These are phyloP conservation scores for Escallonia herrerae DNA, from an alignment of 129 eudicot species.

Conservation along the genomic window DNA sequence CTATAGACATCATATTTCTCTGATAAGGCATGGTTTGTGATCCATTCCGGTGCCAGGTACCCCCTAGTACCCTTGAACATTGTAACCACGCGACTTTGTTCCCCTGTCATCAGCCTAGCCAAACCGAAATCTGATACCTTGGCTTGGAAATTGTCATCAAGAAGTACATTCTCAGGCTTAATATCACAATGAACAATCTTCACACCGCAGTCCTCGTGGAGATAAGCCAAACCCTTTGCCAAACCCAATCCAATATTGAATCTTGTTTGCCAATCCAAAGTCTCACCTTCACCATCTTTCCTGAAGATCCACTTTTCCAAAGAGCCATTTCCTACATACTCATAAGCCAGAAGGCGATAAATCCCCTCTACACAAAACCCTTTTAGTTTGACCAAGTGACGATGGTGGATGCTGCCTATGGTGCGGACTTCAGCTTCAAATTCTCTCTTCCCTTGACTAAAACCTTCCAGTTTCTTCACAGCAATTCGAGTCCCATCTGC, in stretches of 20 bases:
- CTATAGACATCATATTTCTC: conserved; percentile 90
- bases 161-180: conserved; percentile 81
- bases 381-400: conserved; percentile 74
- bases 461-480: conserved; percentile 75
- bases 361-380: conserved; percentile 84
- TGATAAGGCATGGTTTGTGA: conserved; percentile 77
- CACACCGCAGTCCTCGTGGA: conserved; percentile 87
- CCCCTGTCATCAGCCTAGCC: conserved; percentile 86
- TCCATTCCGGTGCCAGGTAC: conserved; percentile 91
- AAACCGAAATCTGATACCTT: conserved; percentile 89
- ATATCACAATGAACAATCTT: conserved; percentile 83
- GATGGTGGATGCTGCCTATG: conserved; percentile 93
- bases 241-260: conserved; percentile 58
- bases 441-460: conserved; percentile 92
- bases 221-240: conserved; percentile 87
- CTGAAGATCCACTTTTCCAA: conserved; percentile 78
- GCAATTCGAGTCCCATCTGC: conserved; percentile 63
- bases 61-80: conserved; percentile 85
- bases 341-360: conserved; percentile 81
- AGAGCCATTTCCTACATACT: conserved; percentile 74
- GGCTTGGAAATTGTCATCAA: conserved; percentile 61
- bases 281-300: conserved; percentile 33
- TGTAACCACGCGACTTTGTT: conserved; percentile 78
- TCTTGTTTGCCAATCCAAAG: conserved; percentile 72
- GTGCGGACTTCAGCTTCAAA: conserved; percentile 86